These are phyloP conservation scores for Nemania sp. DNA, from an alignment of 2,329 filamentous ascomycete species.

Conservation along the genomic window DNA sequence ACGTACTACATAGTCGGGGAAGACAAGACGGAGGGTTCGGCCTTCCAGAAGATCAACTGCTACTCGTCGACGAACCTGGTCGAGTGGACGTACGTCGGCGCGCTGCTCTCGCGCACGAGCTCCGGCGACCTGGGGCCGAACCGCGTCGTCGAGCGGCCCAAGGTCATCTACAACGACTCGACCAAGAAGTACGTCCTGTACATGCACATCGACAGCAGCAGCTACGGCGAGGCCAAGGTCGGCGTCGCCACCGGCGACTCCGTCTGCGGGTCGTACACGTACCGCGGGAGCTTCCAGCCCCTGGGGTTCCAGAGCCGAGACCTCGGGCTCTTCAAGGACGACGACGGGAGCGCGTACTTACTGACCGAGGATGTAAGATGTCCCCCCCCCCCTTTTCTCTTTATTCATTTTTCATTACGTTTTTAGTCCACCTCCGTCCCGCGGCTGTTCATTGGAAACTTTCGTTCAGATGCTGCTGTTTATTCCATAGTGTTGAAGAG, in stretches of 20 bases:
- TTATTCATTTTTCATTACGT: background rate
- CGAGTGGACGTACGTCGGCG: constrained; percentile 65
- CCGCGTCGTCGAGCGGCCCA: constrained; percentile 68
- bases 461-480: background rate
- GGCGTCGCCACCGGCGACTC: constrained; percentile 64
- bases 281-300: constrained; percentile 48
- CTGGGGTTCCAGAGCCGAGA: constrained; percentile 59
- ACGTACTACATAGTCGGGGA: constrained; percentile 72
- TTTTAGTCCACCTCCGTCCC: background rate
- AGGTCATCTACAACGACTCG: constrained; percentile 69
- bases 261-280: constrained; percentile 63
- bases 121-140: constrained; percentile 63
- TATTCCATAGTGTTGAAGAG: background rate
- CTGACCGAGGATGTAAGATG: constrained; percentile 33
- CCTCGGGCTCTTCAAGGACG: constrained; percentile 56
- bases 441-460: background rate
- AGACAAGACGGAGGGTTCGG: constrained; percentile 66
- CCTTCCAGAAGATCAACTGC: constrained; percentile 69
- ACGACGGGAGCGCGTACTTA: constrained; percentile 36
- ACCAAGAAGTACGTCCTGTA: constrained; percentile 68
- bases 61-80: constrained; percentile 67
- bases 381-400: background rate
- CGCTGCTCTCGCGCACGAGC: constrained; percentile 57
- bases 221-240: constrained; percentile 66
- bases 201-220: constrained; percentile 64